Evolutionary conservation across 345 rosid species (phyloP).

Genomic region (Populus tremula): DNA sequence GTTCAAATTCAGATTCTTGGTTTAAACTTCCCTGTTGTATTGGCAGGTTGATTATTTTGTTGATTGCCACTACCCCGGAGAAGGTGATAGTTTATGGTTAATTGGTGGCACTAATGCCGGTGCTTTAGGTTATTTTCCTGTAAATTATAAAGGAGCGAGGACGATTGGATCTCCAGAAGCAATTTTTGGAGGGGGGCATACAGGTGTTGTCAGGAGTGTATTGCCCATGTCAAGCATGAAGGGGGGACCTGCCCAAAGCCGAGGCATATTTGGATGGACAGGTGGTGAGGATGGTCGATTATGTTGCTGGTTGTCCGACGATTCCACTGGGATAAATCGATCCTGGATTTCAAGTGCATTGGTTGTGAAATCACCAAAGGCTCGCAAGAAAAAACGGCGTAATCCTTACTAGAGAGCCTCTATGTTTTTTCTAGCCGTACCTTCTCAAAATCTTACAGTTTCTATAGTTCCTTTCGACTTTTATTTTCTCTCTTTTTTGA

Average conservation of each 20-base stretch:
- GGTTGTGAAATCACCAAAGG: conserved; percentile 40
- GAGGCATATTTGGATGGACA: conserved; percentile 80
- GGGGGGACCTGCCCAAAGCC: conserved; percentile 34
- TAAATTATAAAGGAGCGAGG: conserved; percentile 40
- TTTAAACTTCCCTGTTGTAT: neutral
- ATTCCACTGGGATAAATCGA: conserved; percentile 36
- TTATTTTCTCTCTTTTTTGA: neutral
- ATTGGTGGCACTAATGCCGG: conserved; percentile 83
- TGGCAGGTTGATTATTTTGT: conserved; percentile 90
- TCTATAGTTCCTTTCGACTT: neutral
- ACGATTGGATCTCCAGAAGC: conserved; percentile 65
- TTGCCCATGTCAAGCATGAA: conserved; percentile 54
- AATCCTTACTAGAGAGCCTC: conserved; percentile 44
- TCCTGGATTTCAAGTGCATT: conserved; percentile 75
- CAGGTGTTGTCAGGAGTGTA: conserved; percentile 63
- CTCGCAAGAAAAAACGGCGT: conserved; percentile 51
- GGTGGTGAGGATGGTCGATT: conserved; percentile 94
- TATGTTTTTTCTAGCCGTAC: neutral
- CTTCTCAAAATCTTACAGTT: neutral
- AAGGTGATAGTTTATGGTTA: conserved; percentile 73
- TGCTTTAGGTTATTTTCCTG: conserved; percentile 76
- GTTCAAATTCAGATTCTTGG: neutral
- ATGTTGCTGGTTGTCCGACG: conserved; percentile 82
- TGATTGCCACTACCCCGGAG: conserved; percentile 66
- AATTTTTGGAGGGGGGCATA: conserved; percentile 79